phyloP scores from a whole-genome alignment of 345 rosid species.

The Turritis glabra region DNA sequence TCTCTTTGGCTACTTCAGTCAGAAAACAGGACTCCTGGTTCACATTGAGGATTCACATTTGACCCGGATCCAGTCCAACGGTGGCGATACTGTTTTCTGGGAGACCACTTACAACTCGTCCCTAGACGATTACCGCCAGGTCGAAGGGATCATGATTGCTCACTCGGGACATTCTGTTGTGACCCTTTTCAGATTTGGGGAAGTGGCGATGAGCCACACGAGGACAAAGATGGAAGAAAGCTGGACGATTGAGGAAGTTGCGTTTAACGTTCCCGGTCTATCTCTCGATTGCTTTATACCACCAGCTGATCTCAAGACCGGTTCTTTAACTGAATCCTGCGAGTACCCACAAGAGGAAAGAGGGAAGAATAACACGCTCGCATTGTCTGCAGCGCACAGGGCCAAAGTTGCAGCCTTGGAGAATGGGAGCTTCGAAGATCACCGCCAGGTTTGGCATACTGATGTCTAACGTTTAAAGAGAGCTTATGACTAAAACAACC shows the following conservation, averaged over 20 bases:
- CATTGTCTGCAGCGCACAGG: slow-evolving; percentile 52
- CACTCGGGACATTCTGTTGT: slow-evolving; percentile 88
- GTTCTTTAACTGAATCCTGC: slow-evolving; percentile 58
- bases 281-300: slow-evolving; percentile 90
- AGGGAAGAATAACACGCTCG: slow-evolving; percentile 48
- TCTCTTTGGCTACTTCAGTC: slow-evolving; percentile 85
- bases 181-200: slow-evolving; percentile 89
- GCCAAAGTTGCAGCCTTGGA: slow-evolving; percentile 79
- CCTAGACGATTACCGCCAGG: slow-evolving; percentile 76
- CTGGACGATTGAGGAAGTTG: slow-evolving; percentile 97
- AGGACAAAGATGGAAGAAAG: slow-evolving; percentile 95
- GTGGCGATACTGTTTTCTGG: slow-evolving; percentile 86
- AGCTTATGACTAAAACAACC: slow-evolving; percentile 21
- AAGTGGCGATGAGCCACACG: slow-evolving; percentile 81
- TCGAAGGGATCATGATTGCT: slow-evolving; percentile 95
- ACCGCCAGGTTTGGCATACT: slow-evolving; percentile 34
- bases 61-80: slow-evolving; percentile 77
- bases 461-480: slow-evolving; percentile 31
- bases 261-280: slow-evolving; percentile 86
- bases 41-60: slow-evolving; percentile 88
- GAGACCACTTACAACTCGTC: slow-evolving; percentile 87
- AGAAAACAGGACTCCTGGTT: slow-evolving; percentile 83
- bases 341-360: slow-evolving; percentile 68
- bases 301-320: slow-evolving; percentile 73
- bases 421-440: slow-evolving; percentile 39